Evolutionary conservation across 192 early-diverging fungal species (phyloP), one percentile per base, ranked within the genome.

Genomic region (Coemansia guatemalensis): DNA sequence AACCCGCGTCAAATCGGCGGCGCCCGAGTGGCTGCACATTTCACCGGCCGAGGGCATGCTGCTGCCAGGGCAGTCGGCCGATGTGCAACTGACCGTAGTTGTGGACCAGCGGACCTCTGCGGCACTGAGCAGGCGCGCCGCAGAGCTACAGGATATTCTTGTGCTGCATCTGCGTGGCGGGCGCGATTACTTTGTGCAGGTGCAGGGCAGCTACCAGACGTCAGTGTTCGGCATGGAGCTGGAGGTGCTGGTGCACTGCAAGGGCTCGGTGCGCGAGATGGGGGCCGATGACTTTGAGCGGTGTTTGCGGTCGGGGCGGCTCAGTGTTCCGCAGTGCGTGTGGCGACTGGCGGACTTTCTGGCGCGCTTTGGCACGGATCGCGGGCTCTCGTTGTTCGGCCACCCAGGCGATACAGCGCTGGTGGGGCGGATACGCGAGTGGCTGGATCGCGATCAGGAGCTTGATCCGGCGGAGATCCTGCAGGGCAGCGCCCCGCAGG

Each of bases 141-240:
- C 69, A 41, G 69, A 69, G 23, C 59, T 81, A 56, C 12, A 60
- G 41, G 78, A 75, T 30, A 81, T 81, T 5, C 66, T 96, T n/a
- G 86, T 98, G 23, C 64, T 98, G 17, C 91, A 90, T 60, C 69
- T 91, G 53, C 87, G 90, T 51, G 86, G 89, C 27, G 89, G 92
- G 11, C 89, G 89, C 33, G 94, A 98, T 56, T 88, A 87, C 56
- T 98, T 98, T 71, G 76, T 98, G 9, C 74, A 85, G 5, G 83
- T 95, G 8, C 73, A 79, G 20, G 95, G 89, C 23, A 66, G 68
- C 0, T 95, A 93, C 72, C 60, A 83, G 29, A 75, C 82, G 2
- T 90, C 91, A 5, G 90, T 89, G 66, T 93, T 91, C 73, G 93
- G 92, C 4, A 84, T 83, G 65, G 80, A 73, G 0, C 58, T 97